Percentiles rank a stretch among this genome's conserved stretches.
These are phyloP conservation scores for Fragilariopsis cylindrus DNA, from an alignment of 108 stramenopile species.

Conservation along the genomic window DNA sequence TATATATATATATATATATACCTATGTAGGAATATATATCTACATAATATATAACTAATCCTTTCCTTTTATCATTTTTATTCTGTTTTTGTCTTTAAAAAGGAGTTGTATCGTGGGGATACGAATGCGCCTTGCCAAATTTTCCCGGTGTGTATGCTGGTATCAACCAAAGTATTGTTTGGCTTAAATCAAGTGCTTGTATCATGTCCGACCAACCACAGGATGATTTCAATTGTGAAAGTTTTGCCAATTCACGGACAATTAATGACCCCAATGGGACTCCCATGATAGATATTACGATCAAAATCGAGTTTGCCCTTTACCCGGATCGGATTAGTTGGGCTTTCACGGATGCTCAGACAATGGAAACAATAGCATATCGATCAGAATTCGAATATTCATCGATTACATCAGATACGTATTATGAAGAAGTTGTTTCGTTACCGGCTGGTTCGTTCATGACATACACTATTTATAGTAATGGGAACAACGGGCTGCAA, in stretches of 20 bases:
- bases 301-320: background rate
- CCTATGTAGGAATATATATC: too few relatives aligned
- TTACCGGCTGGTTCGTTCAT: slow-evolving; percentile 5
- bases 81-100: too few relatives aligned
- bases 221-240: background rate
- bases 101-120: slow-evolving; percentile 35
- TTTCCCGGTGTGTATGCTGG: slow-evolving; percentile 39
- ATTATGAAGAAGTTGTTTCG: background rate
- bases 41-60: too few relatives aligned
- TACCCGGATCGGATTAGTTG: slow-evolving; percentile 4
- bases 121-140: slow-evolving; percentile 22
- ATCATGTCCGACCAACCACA: background rate
- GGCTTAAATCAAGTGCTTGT: slow-evolving; percentile 11
- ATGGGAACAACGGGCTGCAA: background rate
- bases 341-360: background rate
- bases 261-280: background rate
- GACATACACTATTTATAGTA: slow-evolving; percentile 1
- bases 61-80: too few relatives aligned
- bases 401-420: background rate
- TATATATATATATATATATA: too few relatives aligned
- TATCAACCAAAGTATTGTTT: background rate
- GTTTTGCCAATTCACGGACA: background rate
- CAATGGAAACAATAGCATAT: background rate
- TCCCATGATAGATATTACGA: background rate
- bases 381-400: background rate